Conservation (phyloP, 345 rosid genomes). For the Garcia nutans region DNA sequence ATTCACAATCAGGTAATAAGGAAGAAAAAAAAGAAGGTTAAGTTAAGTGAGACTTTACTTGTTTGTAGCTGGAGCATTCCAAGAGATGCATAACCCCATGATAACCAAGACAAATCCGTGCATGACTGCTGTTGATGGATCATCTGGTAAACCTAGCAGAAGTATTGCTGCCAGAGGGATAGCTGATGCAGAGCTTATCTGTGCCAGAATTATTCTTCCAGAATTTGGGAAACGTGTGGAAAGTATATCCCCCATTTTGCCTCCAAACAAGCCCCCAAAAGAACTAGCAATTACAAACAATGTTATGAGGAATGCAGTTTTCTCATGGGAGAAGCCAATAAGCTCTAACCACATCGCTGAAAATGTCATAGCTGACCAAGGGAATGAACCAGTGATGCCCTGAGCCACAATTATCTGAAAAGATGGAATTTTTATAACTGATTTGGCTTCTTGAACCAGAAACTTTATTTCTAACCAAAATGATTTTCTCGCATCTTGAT, state of each 20-base stretch:
- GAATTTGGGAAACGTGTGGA: conserved; percentile 63
- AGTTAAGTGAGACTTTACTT: conserved; percentile 11
- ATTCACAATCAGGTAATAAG: not conserved
- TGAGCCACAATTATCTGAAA: conserved; percentile 91
- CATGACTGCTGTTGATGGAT: conserved; percentile 55
- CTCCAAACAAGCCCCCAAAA: conserved; percentile 88
- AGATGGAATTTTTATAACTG: conserved; percentile 60
- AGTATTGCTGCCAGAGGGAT: conserved; percentile 84
- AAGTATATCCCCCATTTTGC: conserved; percentile 76
- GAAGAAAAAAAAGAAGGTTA: too few species aligned
- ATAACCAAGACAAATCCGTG: conserved; percentile 44
- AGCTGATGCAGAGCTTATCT: conserved; percentile 83
- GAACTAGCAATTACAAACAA: conserved; percentile 65
- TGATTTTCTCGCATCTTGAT: conserved; percentile 40
- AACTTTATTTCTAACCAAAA: conserved; percentile 58
- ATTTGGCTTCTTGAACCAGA: conserved; percentile 52
- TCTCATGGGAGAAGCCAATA: conserved; percentile 70
- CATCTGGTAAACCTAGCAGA: conserved; percentile 65
- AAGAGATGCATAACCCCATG: conserved; percentile 23
- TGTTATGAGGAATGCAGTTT: conserved; percentile 62
- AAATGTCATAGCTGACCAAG: conserved; percentile 90
- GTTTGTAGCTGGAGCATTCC: conserved; percentile 35
- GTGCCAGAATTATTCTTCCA: conserved; percentile 82
- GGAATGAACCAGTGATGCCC: conserved; percentile 79
- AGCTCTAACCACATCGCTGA: conserved; percentile 95